A percentile compares a stretch with the other conserved stretches of the same genome.
Evolutionary conservation across 2,329 filamentous ascomycete genomes (phyloP).

Genomic region (Paraconiothyrium sp.): DNA sequence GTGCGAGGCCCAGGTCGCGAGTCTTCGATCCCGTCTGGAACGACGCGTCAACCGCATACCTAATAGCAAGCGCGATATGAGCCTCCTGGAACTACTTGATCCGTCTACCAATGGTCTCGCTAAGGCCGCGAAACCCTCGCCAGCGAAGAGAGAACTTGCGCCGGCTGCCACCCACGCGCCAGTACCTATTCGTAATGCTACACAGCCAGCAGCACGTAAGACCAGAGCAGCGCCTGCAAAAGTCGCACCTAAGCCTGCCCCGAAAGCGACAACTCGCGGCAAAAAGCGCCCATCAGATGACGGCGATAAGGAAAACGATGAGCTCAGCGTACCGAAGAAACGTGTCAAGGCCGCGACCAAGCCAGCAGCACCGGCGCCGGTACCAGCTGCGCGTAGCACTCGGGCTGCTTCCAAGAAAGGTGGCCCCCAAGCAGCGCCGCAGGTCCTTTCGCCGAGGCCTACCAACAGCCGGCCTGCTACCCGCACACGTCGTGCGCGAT

Average conservation of each 20-base stretch:
- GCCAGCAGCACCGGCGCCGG: slow-evolving; percentile 1
- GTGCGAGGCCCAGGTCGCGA: slow-evolving; percentile 87
- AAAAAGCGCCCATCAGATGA: slow-evolving; percentile 22
- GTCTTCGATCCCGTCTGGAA: slow-evolving; percentile 85
- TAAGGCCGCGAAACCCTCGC: slow-evolving; percentile 23
- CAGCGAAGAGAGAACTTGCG: slow-evolving; percentile 23
- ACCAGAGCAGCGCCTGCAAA: slow-evolving; percentile 18
- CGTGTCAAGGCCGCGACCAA: slow-evolving; percentile 15
- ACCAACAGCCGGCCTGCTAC: slow-evolving; percentile 17
- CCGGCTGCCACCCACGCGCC: slow-evolving; percentile 4
- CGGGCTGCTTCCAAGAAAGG: slow-evolving; percentile 17
- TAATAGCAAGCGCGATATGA: slow-evolving; percentile 77
- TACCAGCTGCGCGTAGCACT: slow-evolving; percentile 7
- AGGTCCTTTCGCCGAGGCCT: slow-evolving; percentile 21
- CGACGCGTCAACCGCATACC: slow-evolving; percentile 95
- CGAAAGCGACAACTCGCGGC: slow-evolving; percentile 16
- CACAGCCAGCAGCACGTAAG: slow-evolving; percentile 18
- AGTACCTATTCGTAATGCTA: slow-evolving; percentile 7
- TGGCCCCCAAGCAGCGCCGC: slow-evolving; percentile 3
- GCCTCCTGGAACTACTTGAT: slow-evolving; percentile 80
- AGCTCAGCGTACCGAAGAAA: slow-evolving; percentile 19
- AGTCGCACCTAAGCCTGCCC: slow-evolving; percentile 8
- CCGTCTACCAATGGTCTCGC: slow-evolving; percentile 13
- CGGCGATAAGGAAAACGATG: slow-evolving; percentile 20
- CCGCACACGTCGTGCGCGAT: slow-evolving; percentile 12